Evolutionary conservation across 139 green algal genomes (phyloP).

Genomic region (Picochlorum sp.): DNA sequence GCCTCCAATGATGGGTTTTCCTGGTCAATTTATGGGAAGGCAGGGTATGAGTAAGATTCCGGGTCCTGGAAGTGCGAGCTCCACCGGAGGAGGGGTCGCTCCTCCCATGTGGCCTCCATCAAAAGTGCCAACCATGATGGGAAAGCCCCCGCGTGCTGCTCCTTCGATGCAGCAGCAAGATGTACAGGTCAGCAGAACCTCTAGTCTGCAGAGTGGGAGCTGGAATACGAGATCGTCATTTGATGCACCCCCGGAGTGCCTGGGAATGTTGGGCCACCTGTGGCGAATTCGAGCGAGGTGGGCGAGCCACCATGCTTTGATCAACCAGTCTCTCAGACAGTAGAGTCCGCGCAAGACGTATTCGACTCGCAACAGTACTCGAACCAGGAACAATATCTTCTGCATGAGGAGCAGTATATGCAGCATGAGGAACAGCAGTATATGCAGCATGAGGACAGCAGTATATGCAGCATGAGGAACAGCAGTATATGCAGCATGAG

Average conservation of each 20-base stretch:
- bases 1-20: background rate
- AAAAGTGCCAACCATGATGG: background rate
- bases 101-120: background rate
- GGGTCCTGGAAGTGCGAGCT: no score
- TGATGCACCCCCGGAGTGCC: background rate
- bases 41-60: no score
- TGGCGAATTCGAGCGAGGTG: no score
- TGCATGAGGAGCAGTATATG: background rate
- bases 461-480: background rate
- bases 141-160: background rate
- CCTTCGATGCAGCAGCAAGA: background rate
- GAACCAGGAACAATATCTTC: no score
- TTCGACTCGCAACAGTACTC: no score
- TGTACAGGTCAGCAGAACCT: background rate
- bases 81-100: no score
- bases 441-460: background rate
- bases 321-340: no score
- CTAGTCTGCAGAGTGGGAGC: background rate
- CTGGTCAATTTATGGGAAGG: background rate
- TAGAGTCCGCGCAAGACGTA: no score
- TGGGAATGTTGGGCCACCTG: background rate
- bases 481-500: background rate
- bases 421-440: background rate
- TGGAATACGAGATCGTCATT: no score
- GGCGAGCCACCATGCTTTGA: no score